Percentiles rank a stretch among this genome's conserved stretches.
Conservation (phyloP, 1,284 basidiomycete genomes). For the Mycena sp. region DNA sequence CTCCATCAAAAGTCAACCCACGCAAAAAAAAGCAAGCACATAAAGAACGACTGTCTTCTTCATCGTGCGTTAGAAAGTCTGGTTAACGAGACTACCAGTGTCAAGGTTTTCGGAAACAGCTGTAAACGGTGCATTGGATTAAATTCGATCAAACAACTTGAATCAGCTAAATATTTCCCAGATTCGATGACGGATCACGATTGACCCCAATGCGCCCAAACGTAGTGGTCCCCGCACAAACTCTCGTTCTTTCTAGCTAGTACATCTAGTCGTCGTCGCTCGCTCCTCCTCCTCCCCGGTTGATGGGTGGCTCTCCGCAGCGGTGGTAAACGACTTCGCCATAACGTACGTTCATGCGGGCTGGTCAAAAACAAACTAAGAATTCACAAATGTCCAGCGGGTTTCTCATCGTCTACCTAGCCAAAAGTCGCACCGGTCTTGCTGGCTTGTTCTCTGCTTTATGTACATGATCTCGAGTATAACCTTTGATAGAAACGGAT, state of each 20-base stretch:
- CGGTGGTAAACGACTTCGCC: neutral
- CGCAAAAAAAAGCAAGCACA: too few relatives aligned
- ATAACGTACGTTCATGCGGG: neutral
- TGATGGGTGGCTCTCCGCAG: neutral
- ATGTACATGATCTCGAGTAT: neutral
- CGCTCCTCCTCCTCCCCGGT: too few relatives aligned
- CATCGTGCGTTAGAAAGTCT: too few relatives aligned
- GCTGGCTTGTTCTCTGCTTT: neutral
- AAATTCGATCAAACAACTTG: neutral
- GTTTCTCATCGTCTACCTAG: neutral
- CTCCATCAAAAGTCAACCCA: too few relatives aligned
- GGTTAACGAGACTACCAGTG: too few relatives aligned
- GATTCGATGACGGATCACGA: neutral
- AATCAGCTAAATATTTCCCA: neutral
- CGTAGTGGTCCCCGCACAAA: too few relatives aligned
- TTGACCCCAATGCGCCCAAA: slow-evolving; percentile 5
- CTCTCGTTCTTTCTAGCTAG: too few relatives aligned
- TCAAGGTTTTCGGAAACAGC: too few relatives aligned
- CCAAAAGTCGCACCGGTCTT: slow-evolving; percentile 5
- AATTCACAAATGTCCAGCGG: neutral
- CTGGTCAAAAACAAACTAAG: too few relatives aligned
- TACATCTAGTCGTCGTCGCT: too few relatives aligned
- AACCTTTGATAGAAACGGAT: neutral
- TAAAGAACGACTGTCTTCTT: too few relatives aligned
- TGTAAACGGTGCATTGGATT: neutral